Evolutionary conservation across 208 protist species (phyloP).

Genomic region (Acanthamoeba quina): DNA sequence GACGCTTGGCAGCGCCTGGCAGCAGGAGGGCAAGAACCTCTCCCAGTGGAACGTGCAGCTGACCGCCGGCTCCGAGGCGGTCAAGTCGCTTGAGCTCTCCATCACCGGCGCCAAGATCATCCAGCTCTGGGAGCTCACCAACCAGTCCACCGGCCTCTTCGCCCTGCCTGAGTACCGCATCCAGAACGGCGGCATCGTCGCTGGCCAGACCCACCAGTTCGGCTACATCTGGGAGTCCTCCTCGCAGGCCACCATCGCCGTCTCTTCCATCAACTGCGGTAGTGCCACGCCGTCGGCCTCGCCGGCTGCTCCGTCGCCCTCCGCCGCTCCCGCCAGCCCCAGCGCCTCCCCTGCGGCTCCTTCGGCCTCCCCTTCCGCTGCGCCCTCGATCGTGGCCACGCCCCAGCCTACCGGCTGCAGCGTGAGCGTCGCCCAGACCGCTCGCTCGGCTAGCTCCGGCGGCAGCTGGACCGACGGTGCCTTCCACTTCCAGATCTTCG

Average conservation of each 20-base stretch:
- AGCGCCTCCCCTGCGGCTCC: background rate
- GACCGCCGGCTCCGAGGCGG: background rate
- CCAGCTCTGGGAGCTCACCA: background rate
- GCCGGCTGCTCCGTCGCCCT: background rate
- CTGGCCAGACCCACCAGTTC: background rate
- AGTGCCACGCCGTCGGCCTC: background rate
- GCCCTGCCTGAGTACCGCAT: background rate
- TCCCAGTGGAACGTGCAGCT: conserved; percentile 23
- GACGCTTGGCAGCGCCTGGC: background rate
- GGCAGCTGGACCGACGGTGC: background rate
- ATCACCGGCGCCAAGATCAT: background rate
- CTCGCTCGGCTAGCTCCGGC: background rate
- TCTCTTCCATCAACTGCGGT: background rate
- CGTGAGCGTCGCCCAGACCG: background rate
- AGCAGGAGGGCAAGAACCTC: background rate
- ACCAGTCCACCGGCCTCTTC: background rate
- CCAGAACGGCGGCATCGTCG: background rate
- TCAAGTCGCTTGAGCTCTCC: background rate
- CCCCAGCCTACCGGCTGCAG: background rate
- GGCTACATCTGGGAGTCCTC: conserved; percentile 11
- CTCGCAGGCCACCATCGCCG: background rate
- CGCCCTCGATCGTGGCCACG: background rate
- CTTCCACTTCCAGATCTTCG: background rate
- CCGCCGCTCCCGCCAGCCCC: background rate
- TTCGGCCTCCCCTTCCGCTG: background rate